Base-by-base conservation (phyloP, 768 basidiomycete genomes). In the Termitomyces sp. region DNA sequence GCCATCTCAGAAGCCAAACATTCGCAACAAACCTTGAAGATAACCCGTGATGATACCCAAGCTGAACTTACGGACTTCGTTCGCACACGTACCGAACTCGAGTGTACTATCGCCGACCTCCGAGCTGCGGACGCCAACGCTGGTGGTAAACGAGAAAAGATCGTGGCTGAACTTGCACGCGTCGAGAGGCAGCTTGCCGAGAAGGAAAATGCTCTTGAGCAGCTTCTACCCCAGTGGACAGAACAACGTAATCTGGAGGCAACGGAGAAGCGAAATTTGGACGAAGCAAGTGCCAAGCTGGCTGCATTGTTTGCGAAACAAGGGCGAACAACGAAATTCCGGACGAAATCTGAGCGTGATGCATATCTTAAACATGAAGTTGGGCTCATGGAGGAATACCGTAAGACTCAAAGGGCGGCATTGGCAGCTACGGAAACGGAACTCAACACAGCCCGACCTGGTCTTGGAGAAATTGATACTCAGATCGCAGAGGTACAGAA, bases 61-160 rank as follows among this genome's bases (percentile, higher is more conserved):
- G 72, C 82, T 16, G 96, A 99, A 68, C 81, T 97, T 53, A 88
- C 87, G 2, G 96, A 98, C 65, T 85, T 95, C 42, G 80, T 94
- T 44, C 86, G 92, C 26, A 79, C 88, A 0, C 83, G 88, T 24
- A 96, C 95, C 2, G 92, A 97, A 67, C 76, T 98, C 20, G 86
- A 93, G 64, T 96, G 95, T 64, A 78, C 83, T 20, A 80, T 98
- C 43, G 80, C 80, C 5, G 97, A 98, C 68, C 79, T 95, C 30
- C 82, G 80, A 14, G 77, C 82, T 0, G 85, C 89, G 0, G 82
- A 83, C 14, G 80, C 84, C 55, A 82, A 78, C 51, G 85, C 88
- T 0, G 83, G 86, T 5, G 85, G 86, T 32, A 80, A 84, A 59
- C 83, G 86, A 18, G 80, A 83, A 45, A 79, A 77, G 36, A 76